phyloP scores from a whole-genome alignment of 73 alveolate species.

The Tetrahymena malaccensis region DNA sequence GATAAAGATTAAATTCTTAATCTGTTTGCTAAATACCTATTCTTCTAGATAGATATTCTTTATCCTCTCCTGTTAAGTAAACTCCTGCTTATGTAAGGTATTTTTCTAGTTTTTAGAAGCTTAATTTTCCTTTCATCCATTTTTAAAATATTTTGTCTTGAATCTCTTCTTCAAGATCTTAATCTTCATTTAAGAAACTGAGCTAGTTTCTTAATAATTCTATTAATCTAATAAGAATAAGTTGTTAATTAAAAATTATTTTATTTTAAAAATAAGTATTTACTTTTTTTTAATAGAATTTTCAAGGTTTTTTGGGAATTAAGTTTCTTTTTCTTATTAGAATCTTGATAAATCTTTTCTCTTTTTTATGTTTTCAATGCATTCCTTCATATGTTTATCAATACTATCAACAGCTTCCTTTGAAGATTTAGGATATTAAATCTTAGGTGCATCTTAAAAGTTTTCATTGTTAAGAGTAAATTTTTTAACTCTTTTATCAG shows the following conservation, averaged over 20 bases:
- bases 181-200: no score
- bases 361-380: not conserved
- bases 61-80: not conserved
- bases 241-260: no score
- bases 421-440: not conserved
- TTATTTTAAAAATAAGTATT: no score
- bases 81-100: not conserved
- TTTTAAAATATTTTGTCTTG: not conserved
- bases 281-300: not conserved
- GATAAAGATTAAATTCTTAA: not conserved
- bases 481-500: conserved; percentile 28
- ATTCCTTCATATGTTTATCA: not conserved
- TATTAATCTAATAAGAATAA: not conserved
- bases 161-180: not conserved
- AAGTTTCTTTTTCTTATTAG: not conserved
- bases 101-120: not conserved
- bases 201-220: not conserved
- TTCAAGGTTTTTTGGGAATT: not conserved
- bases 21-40: not conserved
- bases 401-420: not conserved
- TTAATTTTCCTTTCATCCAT: not conserved
- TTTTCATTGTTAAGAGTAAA: not conserved
- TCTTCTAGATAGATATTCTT: not conserved
- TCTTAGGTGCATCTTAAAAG: not conserved
- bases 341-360: not conserved